Evolutionary conservation across 139 green algal genomes (phyloP), one percentile per base, ranked within the genome.

Genomic region (Astrephomene gubernaculifera): DNA sequence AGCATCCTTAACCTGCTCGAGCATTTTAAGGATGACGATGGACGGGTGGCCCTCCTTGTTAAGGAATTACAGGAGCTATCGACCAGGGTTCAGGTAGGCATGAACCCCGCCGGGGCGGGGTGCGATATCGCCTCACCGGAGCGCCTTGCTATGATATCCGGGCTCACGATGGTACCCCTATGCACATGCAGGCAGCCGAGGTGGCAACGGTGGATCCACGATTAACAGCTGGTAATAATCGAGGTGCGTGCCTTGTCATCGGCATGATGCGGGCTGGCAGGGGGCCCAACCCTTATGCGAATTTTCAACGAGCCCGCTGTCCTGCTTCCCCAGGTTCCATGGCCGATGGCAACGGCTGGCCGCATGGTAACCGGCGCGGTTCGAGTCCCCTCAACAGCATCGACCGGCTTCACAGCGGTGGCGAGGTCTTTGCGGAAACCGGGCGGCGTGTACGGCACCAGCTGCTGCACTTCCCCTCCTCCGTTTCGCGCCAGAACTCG

Each of bases 11-110:
- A 41, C 0, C 65, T 86, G 0, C 65, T 86, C 0, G 35, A 54
- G 33, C 79, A 86, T 49, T 86, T 86, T n/a, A 78, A 86, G 33
- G 79, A 86, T 35, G 65, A 86, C 14, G 65, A 79, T 70, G 79
- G 79, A 38, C 33, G 65, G 17, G 79, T 86, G 9, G 65, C 45
- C 0, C 35, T 69, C 7, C 79, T 86, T 2, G 45, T 86, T 27
- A 69, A 54, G 36, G 79, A 86, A 36, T 49, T 86, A 12, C 39
- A 86, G 27, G 79, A 86, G 65, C 29, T 86, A 10, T 86, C 79
- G 5, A 43, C 5, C 35, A 33, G 79, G 2, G 79, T 85, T 3
- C 60, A 72, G 60, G 76, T 73, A 14, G 31, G n/a, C n/a, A n/a
- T n/a, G n/a, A n/a, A n/a, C n/a, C n/a, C n/a, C n/a, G n/a, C n/a